A percentile compares a stretch with the other conserved stretches of the same genome.
Evolutionary conservation across 768 basidiomycete genomes (phyloP).

Genomic region (Suillus lakei): DNA sequence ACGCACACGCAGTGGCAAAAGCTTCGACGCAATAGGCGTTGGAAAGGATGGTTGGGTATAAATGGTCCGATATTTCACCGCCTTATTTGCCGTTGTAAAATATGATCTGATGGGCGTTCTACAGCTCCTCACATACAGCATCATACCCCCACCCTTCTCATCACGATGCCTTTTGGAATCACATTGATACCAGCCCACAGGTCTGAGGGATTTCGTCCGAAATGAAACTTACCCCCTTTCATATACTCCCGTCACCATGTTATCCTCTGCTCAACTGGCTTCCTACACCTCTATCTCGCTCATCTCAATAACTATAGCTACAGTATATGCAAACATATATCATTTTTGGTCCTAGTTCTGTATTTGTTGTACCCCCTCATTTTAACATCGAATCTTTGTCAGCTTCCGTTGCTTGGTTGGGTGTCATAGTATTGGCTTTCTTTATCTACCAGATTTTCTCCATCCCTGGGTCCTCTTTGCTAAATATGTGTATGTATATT

Average conservation of each 20-base stretch:
- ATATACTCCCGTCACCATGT: slow-evolving; percentile 1
- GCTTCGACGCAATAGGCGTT: slow-evolving; percentile 81
- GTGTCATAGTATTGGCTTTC: not conserved
- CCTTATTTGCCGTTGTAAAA: slow-evolving; percentile 13
- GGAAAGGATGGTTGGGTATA: slow-evolving; percentile 81
- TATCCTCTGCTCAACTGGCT: not conserved
- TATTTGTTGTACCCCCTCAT: slow-evolving; percentile 3
- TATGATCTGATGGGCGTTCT: not conserved
- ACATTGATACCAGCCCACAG: slow-evolving; percentile 6
- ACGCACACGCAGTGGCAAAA: slow-evolving; percentile 83
- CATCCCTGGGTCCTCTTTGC: slow-evolving; percentile 1
- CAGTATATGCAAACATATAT: slow-evolving; percentile 10
- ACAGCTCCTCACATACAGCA: not conserved
- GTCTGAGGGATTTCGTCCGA: slow-evolving; percentile 1
- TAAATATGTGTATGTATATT: not conserved
- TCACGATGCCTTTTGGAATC: slow-evolving; percentile 6
- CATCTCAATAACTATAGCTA: slow-evolving; percentile 6
- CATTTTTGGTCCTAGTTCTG: slow-evolving; percentile 10
- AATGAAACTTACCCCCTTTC: not conserved
- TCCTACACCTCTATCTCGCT: slow-evolving; percentile 7
- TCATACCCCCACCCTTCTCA: not conserved
- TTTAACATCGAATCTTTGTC: not conserved
- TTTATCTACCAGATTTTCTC: not conserved
- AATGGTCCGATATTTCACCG: slow-evolving; percentile 44
- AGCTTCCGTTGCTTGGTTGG: not conserved